These are phyloP conservation scores for Capsicum pubescens DNA, from an alignment of 257 asterid species.

Conservation along the genomic window DNA sequence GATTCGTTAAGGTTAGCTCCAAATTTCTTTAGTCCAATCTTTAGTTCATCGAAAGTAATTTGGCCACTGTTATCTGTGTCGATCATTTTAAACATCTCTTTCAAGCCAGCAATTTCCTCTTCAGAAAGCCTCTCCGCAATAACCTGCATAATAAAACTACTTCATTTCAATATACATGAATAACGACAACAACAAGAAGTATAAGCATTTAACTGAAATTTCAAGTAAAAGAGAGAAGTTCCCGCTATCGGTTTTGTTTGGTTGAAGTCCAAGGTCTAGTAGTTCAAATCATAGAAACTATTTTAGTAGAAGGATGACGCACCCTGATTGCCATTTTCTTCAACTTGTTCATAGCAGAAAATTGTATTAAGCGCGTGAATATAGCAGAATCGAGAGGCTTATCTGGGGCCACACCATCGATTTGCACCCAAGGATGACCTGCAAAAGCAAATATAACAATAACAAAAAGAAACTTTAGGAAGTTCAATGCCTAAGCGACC, in stretches of 20 bases:
- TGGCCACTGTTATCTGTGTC: constrained; percentile 88
- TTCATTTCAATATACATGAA: not conserved
- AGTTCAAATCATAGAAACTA: not conserved
- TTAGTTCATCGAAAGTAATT: constrained; percentile 84
- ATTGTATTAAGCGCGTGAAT: constrained; percentile 64
- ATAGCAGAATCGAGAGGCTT: constrained; percentile 79
- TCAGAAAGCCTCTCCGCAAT: constrained; percentile 85
- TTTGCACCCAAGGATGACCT: constrained; percentile 85
- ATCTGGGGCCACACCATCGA: constrained; percentile 67
- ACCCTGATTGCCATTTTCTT: constrained; percentile 79
- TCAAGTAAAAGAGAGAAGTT: no score
- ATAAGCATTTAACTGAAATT: no score
- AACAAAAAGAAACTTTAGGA: not conserved
- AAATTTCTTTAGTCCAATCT: constrained; percentile 68
- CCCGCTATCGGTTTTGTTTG: no score
- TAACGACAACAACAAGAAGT: no score
- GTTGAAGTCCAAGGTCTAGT: no score
- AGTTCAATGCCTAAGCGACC: not conserved
- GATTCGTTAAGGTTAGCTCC: constrained; percentile 86
- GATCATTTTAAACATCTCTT: constrained; percentile 78
- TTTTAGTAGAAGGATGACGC: constrained; percentile 26
- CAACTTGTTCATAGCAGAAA: constrained; percentile 71
- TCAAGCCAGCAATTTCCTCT: constrained; percentile 91
- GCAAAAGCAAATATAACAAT: constrained; percentile 11
- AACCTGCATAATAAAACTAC: constrained; percentile 46